These are phyloP conservation scores for Aspergillus pseudotamarii DNA, from an alignment of 2,329 filamentous ascomycete genomes.

Conservation along the genomic window DNA sequence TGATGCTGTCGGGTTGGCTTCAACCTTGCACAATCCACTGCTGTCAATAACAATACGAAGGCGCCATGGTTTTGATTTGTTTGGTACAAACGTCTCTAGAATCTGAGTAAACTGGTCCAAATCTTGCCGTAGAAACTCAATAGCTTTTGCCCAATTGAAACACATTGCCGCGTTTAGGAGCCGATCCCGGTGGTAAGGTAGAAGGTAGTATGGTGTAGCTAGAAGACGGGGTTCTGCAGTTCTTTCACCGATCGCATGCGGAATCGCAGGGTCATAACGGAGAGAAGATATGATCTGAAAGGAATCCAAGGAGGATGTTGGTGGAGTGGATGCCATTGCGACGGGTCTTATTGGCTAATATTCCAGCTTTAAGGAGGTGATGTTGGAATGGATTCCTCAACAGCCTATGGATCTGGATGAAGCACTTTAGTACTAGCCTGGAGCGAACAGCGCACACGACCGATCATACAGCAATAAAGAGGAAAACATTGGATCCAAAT, in stretches of 20 bases:
- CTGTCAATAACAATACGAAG: slow-evolving; percentile 39
- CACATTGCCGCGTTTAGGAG: slow-evolving; percentile 63
- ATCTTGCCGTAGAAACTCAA: slow-evolving; percentile 32
- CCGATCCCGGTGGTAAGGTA: slow-evolving; percentile 76
- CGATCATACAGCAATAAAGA: background rate
- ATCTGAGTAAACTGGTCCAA: slow-evolving; percentile 30
- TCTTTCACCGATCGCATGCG: slow-evolving; percentile 31
- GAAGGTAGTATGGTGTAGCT: slow-evolving; percentile 73
- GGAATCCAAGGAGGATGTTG: slow-evolving; percentile 26
- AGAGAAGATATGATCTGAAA: slow-evolving; percentile 72
- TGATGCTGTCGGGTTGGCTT: slow-evolving; percentile 32
- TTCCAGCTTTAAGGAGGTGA: background rate
- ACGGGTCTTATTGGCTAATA: background rate
- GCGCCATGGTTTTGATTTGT: slow-evolving; percentile 40
- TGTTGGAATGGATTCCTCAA: background rate
- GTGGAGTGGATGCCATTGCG: background rate
- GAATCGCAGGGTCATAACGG: slow-evolving; percentile 68
- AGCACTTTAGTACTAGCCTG: background rate
- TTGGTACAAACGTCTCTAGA: slow-evolving; percentile 36
- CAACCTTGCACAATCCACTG: slow-evolving; percentile 34
- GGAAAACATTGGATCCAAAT: background rate
- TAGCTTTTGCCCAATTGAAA: slow-evolving; percentile 49
- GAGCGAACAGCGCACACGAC: background rate
- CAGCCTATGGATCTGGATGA: background rate
- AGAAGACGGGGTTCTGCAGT: slow-evolving; percentile 38